Base-by-base conservation (phyloP, 768 basidiomycete species). In the Stropharia rugosoannulata region DNA sequence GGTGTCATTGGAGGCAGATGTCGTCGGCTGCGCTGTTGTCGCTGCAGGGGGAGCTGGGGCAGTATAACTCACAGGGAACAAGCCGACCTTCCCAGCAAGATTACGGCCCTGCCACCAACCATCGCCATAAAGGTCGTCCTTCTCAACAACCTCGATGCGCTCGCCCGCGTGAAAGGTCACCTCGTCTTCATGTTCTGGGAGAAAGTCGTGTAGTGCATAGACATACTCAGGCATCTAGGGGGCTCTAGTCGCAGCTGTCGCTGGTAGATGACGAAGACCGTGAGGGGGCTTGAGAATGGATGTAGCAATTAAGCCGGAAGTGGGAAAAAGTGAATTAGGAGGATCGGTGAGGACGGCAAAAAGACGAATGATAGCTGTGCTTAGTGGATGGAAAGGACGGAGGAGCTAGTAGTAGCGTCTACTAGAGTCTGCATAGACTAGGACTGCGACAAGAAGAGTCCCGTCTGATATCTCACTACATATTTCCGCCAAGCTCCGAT, bases 61-160 rank as follows among this genome's bases (percentile, higher is more conserved):
- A 0, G 95, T 96, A 66, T 98, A 98, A 58, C 84, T 87, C 63
- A 89, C 81, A 2, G 97, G 97, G 65, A 99, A 98, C 10, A 99
- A 75, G 2, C 97, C 97, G n/a, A 81, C 73, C 68, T 86, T 86
- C 4, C 95, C 96, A 11, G 82, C 75, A 5, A 80, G 68, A 71
- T 95, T 97, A 36, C 89, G 86, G 13, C 95, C 95, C 92, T 79
- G 75, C 93, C 93, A 98, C 97, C 97, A 98, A 15, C 96, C 97
- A 70, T 99, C 97, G 16, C 83, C 83, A 68, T 91, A 98, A 55
- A 83, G 72, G 61, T 98, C 97, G 66, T 98, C 97, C 73, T 85
- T 92, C 75, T 98, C 96, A 40, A 98, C 55, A 27, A 99, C 85
- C 65, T 92, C 87, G 62, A 98, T 93, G 54, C 82, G 78, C 62